Percentiles rank a stretch among this genome's conserved stretches.
Conservation (phyloP, 106 monocot genomes). For the Alisma plantagoaquatica region DNA sequence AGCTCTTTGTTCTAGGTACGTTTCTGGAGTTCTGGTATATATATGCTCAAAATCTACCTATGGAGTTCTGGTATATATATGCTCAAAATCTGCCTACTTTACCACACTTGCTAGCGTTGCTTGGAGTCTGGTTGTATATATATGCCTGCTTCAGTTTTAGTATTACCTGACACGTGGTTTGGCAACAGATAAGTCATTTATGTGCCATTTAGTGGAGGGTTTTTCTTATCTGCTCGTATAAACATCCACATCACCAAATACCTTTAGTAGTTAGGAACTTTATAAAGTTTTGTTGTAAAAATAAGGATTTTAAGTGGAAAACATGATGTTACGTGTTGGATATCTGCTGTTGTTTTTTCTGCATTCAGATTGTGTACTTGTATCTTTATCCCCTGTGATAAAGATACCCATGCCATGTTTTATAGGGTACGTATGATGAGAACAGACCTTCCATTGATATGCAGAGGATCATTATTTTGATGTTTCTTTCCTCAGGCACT, state of each 20-base stretch:
- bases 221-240: too few relatives aligned
- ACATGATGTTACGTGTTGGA: too few relatives aligned
- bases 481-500: slow-evolving; percentile 32
- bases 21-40: background rate
- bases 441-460: background rate
- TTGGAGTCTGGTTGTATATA: background rate
- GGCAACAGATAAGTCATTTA: background rate
- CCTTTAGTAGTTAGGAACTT: too few relatives aligned
- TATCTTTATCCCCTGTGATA: background rate
- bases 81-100: background rate
- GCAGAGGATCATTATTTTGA: background rate
- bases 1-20: slow-evolving; percentile 83
- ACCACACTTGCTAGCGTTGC: background rate
- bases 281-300: background rate
- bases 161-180: background rate
- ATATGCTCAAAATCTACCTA: too few relatives aligned
- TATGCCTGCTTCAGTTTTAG: background rate
- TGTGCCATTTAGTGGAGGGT: too few relatives aligned
- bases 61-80: background rate
- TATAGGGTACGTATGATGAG: background rate
- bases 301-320: background rate
- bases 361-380: background rate
- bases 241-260: too few relatives aligned
- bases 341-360: too few relatives aligned
- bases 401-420: background rate